These are phyloP conservation scores for Suhomyces taliae DNA, from an alignment of 1,139 yeast genomes.

Conservation along the genomic window DNA sequence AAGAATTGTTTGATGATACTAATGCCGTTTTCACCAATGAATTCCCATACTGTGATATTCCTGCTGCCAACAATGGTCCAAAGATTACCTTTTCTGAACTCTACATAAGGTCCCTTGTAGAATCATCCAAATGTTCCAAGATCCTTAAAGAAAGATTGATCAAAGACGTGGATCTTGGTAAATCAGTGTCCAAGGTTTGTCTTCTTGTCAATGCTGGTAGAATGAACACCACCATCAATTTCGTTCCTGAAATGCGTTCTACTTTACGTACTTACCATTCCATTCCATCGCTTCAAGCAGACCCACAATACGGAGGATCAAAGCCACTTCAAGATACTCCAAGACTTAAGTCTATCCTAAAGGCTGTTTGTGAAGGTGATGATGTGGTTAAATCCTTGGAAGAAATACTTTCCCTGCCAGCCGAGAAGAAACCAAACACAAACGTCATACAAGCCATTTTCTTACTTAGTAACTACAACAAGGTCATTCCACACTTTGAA, in stretches of 20 bases:
- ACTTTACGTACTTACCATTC: constrained; percentile 90
- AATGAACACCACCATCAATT: constrained; percentile 92
- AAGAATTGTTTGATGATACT: constrained; percentile 61
- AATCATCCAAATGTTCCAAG: constrained; percentile 80
- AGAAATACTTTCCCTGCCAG: constrained; percentile 42
- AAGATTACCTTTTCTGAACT: constrained; percentile 80
- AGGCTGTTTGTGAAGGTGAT: constrained; percentile 65
- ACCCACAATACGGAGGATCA: constrained; percentile 49
- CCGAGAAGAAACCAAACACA: constrained; percentile 45
- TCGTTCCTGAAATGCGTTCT: constrained; percentile 96
- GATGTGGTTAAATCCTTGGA: constrained; percentile 47
- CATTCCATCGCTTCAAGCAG: constrained; percentile 83
- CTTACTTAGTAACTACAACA: constrained; percentile 64
- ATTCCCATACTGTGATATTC: constrained; percentile 37
- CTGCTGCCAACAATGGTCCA: constrained; percentile 41
- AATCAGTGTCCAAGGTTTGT: constrained; percentile 79
- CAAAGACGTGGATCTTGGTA: constrained; percentile 60
- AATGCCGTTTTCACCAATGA: constrained; percentile 68
- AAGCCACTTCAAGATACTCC: constrained; percentile 95
- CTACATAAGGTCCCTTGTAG: constrained; percentile 78
- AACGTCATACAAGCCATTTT: constrained; percentile 73
- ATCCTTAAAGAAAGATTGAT: constrained; percentile 76
- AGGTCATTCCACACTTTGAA: constrained; percentile 35
- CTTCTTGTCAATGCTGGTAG: constrained; percentile 88
- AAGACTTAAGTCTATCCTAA: constrained; percentile 80